Base-by-base conservation (phyloP, 768 basidiomycete species). In the Termitomyces sp. region DNA sequence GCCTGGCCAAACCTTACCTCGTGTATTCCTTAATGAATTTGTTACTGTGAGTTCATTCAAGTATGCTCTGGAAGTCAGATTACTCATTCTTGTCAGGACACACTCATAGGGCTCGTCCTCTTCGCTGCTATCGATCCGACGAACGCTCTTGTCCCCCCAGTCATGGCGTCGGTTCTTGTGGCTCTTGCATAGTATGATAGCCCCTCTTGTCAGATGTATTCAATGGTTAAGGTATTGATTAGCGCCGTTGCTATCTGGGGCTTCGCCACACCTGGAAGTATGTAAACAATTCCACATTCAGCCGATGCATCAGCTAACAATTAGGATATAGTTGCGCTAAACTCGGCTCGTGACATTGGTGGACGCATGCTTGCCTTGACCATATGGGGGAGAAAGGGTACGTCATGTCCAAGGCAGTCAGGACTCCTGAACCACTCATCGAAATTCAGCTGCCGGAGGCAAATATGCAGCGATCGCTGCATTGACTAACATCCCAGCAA, bases 261-360 rank as follows among this genome's bases (percentile, higher is more conserved):
- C 42, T 89, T 75, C 67, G 74, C 82, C 9, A 75, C 79, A 1
- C 75, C 79, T 36, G 80, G 81, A 20, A 70, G 85, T 85, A 66
- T 67, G 75, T 50, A 9, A 42, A 11, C 2, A 20, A 36, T 34
- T 17, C 20, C 37, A 54, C 15, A 51, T 51, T 3, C 4, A 42
- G n/a, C 15, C 1, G 15, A 34, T n/a, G 20, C 8, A 46, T 40
- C n/a, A 36, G 45, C 9, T 37, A 34, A 53, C 43, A 25, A 37
- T 9, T 20, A 37, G 36, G n/a, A 54, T 42, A 3, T 46, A 84
- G 81, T 90, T 54, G 78, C 86, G 14, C 75, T 86, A 38, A 90
- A 90, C 70, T 71, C 85, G 5, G 87, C 88, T 38, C 86, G 88
- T 68, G 88, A 89, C 69, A 29, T 90, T 43, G 88, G 88, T n/a